Conservation (phyloP, 2,329 filamentous ascomycete species). For the Colletotrichum ledebouriae region DNA sequence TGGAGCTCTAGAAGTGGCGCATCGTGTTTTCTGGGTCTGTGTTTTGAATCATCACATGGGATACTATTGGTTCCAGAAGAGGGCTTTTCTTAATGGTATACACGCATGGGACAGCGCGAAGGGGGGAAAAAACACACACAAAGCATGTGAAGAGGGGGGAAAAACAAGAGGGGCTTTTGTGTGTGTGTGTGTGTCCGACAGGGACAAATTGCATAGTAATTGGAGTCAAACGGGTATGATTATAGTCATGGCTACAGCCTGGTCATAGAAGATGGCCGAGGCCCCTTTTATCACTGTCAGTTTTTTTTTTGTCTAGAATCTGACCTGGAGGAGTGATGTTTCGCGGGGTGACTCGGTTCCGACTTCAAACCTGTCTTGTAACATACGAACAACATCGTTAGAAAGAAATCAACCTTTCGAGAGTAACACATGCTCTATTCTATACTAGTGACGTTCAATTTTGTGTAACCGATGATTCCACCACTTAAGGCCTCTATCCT, state of each 20-base stretch:
- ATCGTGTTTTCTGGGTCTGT: not conserved
- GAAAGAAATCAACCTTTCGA: too few relatives aligned
- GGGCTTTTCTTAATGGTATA: conserved; percentile 20
- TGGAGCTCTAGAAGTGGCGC: not conserved
- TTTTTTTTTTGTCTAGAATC: not conserved
- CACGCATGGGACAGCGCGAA: conserved; percentile 25
- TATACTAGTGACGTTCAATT: not conserved
- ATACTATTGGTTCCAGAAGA: not conserved
- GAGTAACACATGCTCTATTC: too few relatives aligned
- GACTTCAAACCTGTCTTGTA: too few relatives aligned
- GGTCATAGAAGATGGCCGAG: conserved; percentile 15
- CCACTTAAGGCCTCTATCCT: not conserved
- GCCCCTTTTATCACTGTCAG: conserved; percentile 21
- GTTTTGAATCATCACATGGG: conserved; percentile 20
- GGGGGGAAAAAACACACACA: conserved; percentile 11
- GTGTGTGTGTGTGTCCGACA: not conserved
- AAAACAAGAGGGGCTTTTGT: conserved; percentile 12
- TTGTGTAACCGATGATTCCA: not conserved
- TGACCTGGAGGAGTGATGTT: too few relatives aligned
- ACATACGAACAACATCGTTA: too few relatives aligned
- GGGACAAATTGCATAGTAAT: conserved; percentile 31
- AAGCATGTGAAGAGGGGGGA: conserved; percentile 23
- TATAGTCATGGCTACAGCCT: conserved; percentile 27
- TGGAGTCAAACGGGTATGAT: conserved; percentile 35
- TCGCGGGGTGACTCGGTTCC: not conserved